Conservation (phyloP, 371 early-diverging fungal genomes). For the Saksenaea vasiformis region DNA sequence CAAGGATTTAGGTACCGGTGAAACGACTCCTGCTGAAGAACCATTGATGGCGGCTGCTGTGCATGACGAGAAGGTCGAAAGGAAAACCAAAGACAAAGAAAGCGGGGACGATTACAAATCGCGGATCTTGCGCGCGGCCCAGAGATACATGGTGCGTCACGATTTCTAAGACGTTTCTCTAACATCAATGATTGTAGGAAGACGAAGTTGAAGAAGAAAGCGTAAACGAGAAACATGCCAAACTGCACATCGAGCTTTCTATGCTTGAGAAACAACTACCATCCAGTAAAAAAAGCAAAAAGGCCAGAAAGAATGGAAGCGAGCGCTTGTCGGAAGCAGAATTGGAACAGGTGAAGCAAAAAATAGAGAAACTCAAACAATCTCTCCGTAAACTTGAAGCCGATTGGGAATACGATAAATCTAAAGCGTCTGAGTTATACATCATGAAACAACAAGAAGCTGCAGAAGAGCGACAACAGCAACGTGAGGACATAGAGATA, state of each 20-base stretch:
- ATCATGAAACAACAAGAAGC: slow-evolving; percentile 22
- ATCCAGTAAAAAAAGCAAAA: slow-evolving; percentile 27
- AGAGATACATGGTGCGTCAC: slow-evolving; percentile 26
- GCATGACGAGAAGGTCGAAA: slow-evolving; percentile 12
- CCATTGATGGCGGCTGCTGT: not conserved
- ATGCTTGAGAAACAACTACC: slow-evolving; percentile 29
- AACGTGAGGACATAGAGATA: slow-evolving; percentile 29
- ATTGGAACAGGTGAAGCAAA: slow-evolving; percentile 28
- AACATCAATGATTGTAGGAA: slow-evolving; percentile 15
- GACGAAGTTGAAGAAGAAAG: slow-evolving; percentile 31
- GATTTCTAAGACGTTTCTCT: slow-evolving; percentile 14
- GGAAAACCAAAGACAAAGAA: not conserved
- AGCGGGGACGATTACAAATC: slow-evolving; percentile 26
- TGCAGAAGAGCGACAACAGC: slow-evolving; percentile 32
- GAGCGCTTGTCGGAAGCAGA: slow-evolving; percentile 10
- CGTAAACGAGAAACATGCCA: slow-evolving; percentile 37
- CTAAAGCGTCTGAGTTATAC: slow-evolving; percentile 35
- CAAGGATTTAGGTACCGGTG: not conserved
- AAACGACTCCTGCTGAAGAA: not conserved
- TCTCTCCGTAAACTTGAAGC: slow-evolving; percentile 44
- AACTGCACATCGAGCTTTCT: slow-evolving; percentile 20
- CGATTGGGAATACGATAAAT: slow-evolving; percentile 53
- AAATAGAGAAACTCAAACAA: slow-evolving; percentile 50
- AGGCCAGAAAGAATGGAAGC: slow-evolving; percentile 31
- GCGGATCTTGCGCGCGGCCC: slow-evolving; percentile 34